Percentiles rank a stretch among this genome's conserved stretches.
Conservation (phyloP, 2,329 filamentous ascomycete species). For the Lachnellula willkommii region DNA sequence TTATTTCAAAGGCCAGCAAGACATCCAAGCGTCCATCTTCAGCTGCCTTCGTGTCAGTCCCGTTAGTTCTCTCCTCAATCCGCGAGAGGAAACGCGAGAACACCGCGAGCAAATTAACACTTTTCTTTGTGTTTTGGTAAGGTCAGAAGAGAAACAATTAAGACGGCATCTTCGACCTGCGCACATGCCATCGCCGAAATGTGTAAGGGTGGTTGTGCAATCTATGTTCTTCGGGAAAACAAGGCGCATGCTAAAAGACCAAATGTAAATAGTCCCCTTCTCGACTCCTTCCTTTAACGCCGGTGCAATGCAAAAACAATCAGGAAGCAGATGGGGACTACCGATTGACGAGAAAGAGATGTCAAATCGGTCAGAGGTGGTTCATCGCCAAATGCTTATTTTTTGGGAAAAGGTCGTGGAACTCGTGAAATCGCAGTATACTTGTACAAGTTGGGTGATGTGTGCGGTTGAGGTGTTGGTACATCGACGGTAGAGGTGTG, state of each 20-base stretch:
- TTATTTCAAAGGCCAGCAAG: background rate
- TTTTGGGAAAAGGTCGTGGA: conserved; percentile 29
- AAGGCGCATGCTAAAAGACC: conserved; percentile 27
- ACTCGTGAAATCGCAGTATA: conserved; percentile 29
- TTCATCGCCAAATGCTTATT: conserved; percentile 20
- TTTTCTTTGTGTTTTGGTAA: background rate
- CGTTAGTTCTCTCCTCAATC: too few species aligned
- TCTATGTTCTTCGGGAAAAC: conserved; percentile 29
- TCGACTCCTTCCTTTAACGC: conserved; percentile 26
- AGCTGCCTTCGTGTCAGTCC: background rate
- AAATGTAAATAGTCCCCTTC: conserved; percentile 19
- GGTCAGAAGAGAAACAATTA: conserved; percentile 31
- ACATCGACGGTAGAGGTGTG: conserved; percentile 26
- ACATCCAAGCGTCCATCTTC: conserved; percentile 8
- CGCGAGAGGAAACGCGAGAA: conserved; percentile 1
- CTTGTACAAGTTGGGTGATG: conserved; percentile 25
- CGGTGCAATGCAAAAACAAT: conserved; percentile 31
- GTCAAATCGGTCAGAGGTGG: conserved; percentile 15
- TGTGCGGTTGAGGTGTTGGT: conserved; percentile 20
- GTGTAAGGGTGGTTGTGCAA: conserved; percentile 24
- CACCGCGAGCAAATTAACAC: conserved; percentile 8
- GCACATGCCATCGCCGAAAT: conserved; percentile 36
- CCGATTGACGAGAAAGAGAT: conserved; percentile 18
- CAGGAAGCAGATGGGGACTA: conserved; percentile 19
- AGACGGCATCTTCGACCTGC: conserved; percentile 39